phyloP scores from a whole-genome alignment of 805 yeast species.

The Clavispora asparagi region DNA sequence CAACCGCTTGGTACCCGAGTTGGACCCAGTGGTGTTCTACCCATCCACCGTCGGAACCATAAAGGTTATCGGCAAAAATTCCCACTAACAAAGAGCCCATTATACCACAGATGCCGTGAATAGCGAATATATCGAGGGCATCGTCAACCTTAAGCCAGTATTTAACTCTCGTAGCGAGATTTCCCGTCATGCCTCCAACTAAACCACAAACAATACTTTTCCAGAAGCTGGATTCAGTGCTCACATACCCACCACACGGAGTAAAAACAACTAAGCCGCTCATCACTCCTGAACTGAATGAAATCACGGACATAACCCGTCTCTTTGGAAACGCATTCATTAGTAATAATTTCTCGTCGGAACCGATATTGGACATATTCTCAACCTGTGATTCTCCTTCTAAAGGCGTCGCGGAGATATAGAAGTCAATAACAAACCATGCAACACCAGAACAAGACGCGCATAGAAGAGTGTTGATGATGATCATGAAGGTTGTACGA shows the following conservation, averaged over 20 bases:
- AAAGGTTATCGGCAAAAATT: constrained; percentile 29
- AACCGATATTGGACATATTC: neutral
- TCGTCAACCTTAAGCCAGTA: constrained; percentile 37
- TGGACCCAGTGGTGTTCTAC: constrained; percentile 35
- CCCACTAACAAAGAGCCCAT: constrained; percentile 38
- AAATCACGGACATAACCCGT: constrained; percentile 25
- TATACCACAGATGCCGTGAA: constrained; percentile 39
- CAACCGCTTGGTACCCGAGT: constrained; percentile 36
- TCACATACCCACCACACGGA: constrained; percentile 39
- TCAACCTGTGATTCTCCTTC: constrained; percentile 15
- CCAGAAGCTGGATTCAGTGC: constrained; percentile 34
- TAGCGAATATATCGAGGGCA: constrained; percentile 39
- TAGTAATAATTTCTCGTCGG: neutral
- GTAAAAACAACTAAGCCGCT: constrained; percentile 39
- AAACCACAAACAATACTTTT: constrained; percentile 36
- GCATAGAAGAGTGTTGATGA: constrained; percentile 29
- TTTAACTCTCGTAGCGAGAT: constrained; percentile 36
- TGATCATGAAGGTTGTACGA: constrained; percentile 24
- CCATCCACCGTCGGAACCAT: constrained; percentile 38
- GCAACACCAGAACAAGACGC: constrained; percentile 30
- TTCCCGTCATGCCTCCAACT: constrained; percentile 32
- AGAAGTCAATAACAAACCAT: constrained; percentile 36
- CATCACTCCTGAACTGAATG: constrained; percentile 37
- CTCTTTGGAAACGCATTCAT: neutral
- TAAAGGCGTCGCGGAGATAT: constrained; percentile 34